Evolutionary conservation across 176 grass and related monocot genomes (phyloP), one percentile per base, ranked within the genome.

Genomic region (Leersia perrieri): DNA sequence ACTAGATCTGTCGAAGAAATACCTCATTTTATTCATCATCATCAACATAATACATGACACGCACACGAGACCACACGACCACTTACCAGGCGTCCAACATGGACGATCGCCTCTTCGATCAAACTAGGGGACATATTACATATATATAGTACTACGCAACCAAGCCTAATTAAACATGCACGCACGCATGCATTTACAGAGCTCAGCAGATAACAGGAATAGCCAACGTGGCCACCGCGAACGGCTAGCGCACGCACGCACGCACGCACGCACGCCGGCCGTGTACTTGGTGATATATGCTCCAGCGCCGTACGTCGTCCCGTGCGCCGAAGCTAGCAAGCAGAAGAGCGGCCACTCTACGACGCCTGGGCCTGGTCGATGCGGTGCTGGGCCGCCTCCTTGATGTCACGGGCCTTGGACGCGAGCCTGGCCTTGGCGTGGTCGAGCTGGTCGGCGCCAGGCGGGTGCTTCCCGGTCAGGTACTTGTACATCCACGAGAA

Each of bases 401-500:
- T 94, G 70, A 98, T 86, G 66, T 94, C 88, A 16, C 85, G 84
- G 11, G 92, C 92, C 90, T 98, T 94, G 33, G 92, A 89, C 2
- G 90, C 90, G 12, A 98, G 83, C 33, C 92, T n/a, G 1, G 86
- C 83, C 86, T 94, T 94, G 13, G 92, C 95, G 69, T 91, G 78
- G 32, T 98, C 92, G 31, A 98, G 83, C 80, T 94, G 92, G 64
- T 98, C 92, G 55, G 88, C 90, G 32, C 95, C 95, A 25, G 88
- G 95, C 18, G 90, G 92, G 66, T 94, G 92, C 88, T 91, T 94
- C 51, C 95, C 95, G 5, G 95, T 98, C 36, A 94, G 83, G 86
- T 92, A 89, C 83, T 94, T 92, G 81, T 98, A 98, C 95, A 98
- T 98, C 95, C 95, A 98, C 5, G 92, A 94, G 71, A 98, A 89